Evolutionary conservation across 768 basidiomycete species (phyloP).

Genomic region (Dioszegia hungarica): DNA sequence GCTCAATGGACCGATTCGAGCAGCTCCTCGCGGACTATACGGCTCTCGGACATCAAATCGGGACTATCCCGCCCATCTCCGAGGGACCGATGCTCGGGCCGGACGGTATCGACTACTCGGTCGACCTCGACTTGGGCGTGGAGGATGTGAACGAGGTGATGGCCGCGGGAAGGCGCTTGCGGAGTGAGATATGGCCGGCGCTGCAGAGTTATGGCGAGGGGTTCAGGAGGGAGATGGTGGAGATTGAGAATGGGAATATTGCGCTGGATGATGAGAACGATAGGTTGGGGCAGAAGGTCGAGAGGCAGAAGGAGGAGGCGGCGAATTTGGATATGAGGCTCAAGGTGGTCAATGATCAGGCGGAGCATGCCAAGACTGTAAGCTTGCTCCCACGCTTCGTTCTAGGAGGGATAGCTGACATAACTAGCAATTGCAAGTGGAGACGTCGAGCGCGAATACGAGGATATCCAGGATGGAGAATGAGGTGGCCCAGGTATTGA

Average conservation of each 20-base stretch:
- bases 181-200: slow-evolving; percentile 70
- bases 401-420: background rate
- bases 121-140: slow-evolving; percentile 75
- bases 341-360: slow-evolving; percentile 32
- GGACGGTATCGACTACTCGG: slow-evolving; percentile 66
- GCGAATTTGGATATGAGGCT: slow-evolving; percentile 65
- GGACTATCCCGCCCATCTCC: slow-evolving; percentile 49
- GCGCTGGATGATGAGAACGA: slow-evolving; percentile 79
- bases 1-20: slow-evolving; percentile 74
- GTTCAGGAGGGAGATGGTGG: slow-evolving; percentile 64
- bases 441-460: slow-evolving; percentile 36
- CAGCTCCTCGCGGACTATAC: slow-evolving; percentile 75
- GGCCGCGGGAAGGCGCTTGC: slow-evolving; percentile 64
- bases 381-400: slow-evolving; percentile 9
- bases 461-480: slow-evolving; percentile 37
- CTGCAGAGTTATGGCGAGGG: slow-evolving; percentile 66
- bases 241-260: slow-evolving; percentile 71
- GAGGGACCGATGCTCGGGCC: slow-evolving; percentile 53
- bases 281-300: slow-evolving; percentile 67
- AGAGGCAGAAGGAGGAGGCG: slow-evolving; percentile 74
- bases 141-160: slow-evolving; percentile 63
- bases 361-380: slow-evolving; percentile 42
- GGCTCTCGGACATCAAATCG: slow-evolving; percentile 66
- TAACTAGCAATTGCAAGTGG: slow-evolving; percentile 27
- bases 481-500: slow-evolving; percentile 40